Conservation (phyloP, 2,329 filamentous ascomycete species). For the Colletotrichum sp. region DNA sequence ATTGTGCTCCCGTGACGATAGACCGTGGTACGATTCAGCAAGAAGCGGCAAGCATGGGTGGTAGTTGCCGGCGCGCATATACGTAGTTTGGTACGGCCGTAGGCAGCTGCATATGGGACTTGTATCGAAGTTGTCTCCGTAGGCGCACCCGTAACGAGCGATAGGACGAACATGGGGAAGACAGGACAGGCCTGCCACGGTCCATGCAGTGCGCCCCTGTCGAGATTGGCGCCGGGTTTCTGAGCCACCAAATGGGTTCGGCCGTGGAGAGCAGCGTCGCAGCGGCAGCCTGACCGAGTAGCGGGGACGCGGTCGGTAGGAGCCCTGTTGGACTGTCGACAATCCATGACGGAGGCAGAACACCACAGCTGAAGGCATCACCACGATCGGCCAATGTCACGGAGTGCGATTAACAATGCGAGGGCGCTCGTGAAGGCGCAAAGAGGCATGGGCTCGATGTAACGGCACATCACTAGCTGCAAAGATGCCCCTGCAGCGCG, state of each 20-base stretch:
- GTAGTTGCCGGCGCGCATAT: background rate
- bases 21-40: background rate
- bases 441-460: background rate
- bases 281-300: background rate
- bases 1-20: constrained; percentile 2
- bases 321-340: background rate
- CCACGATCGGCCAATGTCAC: background rate
- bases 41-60: background rate
- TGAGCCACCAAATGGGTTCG: background rate
- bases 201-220: background rate
- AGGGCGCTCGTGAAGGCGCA: background rate
- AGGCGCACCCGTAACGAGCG: background rate
- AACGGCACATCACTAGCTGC: background rate
- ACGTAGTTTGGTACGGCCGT: constrained; percentile 2
- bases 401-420: background rate
- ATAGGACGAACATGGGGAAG: background rate
- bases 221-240: constrained; percentile 1
- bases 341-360: background rate
- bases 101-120: background rate
- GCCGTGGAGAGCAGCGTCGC: background rate
- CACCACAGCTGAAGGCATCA: background rate
- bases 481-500: background rate
- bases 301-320: background rate
- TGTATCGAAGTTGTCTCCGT: background rate
- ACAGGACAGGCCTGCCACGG: background rate